phyloP scores from a whole-genome alignment of 2,329 filamentous ascomycete species.

The Botrytis fragariae region DNA sequence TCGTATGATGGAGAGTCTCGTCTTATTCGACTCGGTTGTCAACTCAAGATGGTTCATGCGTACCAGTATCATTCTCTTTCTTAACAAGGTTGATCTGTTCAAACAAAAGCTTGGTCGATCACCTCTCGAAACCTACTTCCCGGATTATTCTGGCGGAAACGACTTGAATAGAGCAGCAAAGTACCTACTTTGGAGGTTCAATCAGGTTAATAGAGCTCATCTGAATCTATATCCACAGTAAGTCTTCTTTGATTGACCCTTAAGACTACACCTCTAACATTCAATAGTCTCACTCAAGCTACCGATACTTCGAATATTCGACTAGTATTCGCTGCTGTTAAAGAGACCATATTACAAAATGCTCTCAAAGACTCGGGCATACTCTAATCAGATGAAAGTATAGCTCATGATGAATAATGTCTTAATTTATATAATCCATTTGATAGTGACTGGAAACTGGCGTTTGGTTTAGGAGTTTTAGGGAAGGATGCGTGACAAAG shows the following conservation, averaged over 20 bases:
- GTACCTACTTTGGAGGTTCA: slow-evolving; percentile 97
- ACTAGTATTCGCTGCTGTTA: slow-evolving; percentile 95
- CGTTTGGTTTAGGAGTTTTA: slow-evolving; percentile 32
- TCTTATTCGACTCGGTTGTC: slow-evolving; percentile 96
- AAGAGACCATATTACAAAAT: slow-evolving; percentile 98
- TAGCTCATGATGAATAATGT: slow-evolving; percentile 28
- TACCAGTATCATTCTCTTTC: slow-evolving; percentile 96
- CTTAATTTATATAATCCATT: slow-evolving; percentile 27
- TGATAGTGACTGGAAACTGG: slow-evolving; percentile 30
- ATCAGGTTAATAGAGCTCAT: slow-evolving; percentile 95
- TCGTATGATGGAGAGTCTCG: slow-evolving; percentile 97
- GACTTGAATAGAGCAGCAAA: slow-evolving; percentile 98
- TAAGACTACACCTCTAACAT: slow-evolving; percentile 24
- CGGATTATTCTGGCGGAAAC: slow-evolving; percentile 94
- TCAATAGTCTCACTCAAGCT: slow-evolving; percentile 86
- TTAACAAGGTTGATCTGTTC: slow-evolving; percentile 99
- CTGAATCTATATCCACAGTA: slow-evolving; percentile 97
- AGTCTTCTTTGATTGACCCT: slow-evolving; percentile 41
- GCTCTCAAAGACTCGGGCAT: slow-evolving; percentile 98
- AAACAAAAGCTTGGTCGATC: slow-evolving; percentile 89
- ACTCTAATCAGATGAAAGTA: slow-evolving; percentile 53
- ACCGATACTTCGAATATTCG: slow-evolving; percentile 98
- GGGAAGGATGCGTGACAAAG: slow-evolving; percentile 33
- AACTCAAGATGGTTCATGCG: slow-evolving; percentile 99
- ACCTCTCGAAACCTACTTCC: slow-evolving; percentile 91